These are phyloP conservation scores for Syzygium syzygioides DNA, from an alignment of 441 rosid genomes.

Conservation along the genomic window DNA sequence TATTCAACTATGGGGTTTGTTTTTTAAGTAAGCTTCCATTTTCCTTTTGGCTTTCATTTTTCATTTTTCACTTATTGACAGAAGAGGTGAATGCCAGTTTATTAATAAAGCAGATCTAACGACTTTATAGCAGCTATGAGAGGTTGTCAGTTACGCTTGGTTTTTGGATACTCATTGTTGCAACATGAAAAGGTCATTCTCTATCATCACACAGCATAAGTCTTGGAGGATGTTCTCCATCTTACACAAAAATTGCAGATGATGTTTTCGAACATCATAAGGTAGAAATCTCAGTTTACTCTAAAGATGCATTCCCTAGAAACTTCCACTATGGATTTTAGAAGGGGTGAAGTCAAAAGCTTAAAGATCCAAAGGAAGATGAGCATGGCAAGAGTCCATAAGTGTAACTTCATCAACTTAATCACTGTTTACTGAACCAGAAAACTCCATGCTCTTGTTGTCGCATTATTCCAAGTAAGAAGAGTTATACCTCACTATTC, in stretches of 20 bases:
- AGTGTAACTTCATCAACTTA: background rate
- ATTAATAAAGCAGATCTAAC: background rate
- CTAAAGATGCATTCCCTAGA: background rate
- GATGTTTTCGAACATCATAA: background rate
- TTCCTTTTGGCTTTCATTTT: background rate
- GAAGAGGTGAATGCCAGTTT: background rate
- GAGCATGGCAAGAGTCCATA: background rate
- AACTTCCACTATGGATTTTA: background rate
- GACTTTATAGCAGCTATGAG: background rate
- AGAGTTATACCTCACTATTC: background rate
- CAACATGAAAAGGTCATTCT: background rate
- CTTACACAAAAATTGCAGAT: background rate
- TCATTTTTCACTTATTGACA: background rate
- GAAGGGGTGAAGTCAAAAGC: background rate
- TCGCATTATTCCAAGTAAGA: background rate
- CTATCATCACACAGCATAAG: background rate
- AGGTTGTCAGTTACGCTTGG: background rate
- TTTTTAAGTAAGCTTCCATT: background rate
- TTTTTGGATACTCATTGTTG: background rate
- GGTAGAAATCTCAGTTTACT: background rate
- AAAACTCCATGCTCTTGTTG: background rate
- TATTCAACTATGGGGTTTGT: background rate
- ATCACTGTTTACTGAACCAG: background rate
- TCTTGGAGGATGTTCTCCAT: background rate
- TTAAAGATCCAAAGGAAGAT: background rate